Conservation (phyloP, 352 stramenopile genomes). For the Phytophthora hibernalis region DNA sequence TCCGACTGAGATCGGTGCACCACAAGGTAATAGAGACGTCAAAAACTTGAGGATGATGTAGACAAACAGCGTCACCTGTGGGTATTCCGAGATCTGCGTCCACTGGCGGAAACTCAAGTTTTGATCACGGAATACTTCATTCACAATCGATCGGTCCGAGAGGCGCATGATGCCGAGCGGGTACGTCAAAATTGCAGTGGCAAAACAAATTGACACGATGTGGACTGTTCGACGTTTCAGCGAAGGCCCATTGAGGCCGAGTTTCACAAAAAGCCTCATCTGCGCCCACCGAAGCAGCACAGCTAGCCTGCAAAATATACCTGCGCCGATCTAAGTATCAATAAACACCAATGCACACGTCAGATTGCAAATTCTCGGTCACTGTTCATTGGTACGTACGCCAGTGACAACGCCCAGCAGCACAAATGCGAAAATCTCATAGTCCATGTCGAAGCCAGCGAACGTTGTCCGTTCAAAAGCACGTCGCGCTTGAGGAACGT, state of each 20-base stretch:
- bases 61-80: conserved; percentile 78
- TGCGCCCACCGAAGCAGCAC: conserved; percentile 62
- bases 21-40: conserved; percentile 78
- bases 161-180: conserved; percentile 79
- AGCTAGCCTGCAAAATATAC: conserved; percentile 71
- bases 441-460: conserved; percentile 83
- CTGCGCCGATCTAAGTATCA: conserved; percentile 56
- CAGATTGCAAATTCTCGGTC: background rate
- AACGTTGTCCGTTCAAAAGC: conserved; percentile 84
- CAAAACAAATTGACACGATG: conserved; percentile 66
- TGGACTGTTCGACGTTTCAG: conserved; percentile 71
- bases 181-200: conserved; percentile 72
- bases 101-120: conserved; percentile 68
- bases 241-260: conserved; percentile 58
- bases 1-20: conserved; percentile 77
- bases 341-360: background rate
- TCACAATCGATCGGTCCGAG: conserved; percentile 80
- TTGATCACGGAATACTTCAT: conserved; percentile 82
- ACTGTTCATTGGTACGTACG: conserved; percentile 38
- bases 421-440: conserved; percentile 81
- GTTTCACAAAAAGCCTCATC: conserved; percentile 63
- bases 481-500: conserved; percentile 81
- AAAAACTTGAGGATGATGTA: conserved; percentile 84
- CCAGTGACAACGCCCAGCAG: conserved; percentile 77
- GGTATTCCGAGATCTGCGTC: conserved; percentile 71